A percentile compares a stretch with the other conserved stretches of the same genome.
Conservation (phyloP, 768 basidiomycete species). For the Hebeloma cylindrosporum region DNA sequence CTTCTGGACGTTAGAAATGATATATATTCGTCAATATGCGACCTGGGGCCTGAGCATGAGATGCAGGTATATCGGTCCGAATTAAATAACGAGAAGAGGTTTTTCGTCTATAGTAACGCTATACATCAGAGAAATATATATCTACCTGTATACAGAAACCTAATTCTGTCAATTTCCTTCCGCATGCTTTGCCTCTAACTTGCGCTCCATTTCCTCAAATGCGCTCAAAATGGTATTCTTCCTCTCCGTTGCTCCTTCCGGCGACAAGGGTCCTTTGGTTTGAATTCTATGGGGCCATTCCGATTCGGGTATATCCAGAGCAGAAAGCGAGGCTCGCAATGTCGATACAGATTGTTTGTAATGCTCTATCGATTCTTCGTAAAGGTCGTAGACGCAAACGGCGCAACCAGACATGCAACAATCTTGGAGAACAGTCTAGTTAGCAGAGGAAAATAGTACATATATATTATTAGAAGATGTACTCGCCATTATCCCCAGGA, state of each 20-base stretch:
- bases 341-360: slow-evolving; percentile 57
- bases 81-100: too few species aligned
- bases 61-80: too few species aligned
- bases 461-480: background rate
- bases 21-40: too few species aligned
- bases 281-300: slow-evolving; percentile 68
- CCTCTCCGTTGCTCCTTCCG: slow-evolving; percentile 16
- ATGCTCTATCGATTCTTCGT: slow-evolving; percentile 66
- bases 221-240: slow-evolving; percentile 51
- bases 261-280: slow-evolving; percentile 17
- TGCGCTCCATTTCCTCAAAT: slow-evolving; percentile 71
- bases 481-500: slow-evolving; percentile 67
- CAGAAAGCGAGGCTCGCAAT: slow-evolving; percentile 50
- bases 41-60: too few species aligned
- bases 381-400: slow-evolving; percentile 87
- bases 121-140: background rate
- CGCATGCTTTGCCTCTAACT: slow-evolving; percentile 40
- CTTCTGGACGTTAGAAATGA: too few species aligned
- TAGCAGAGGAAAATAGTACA: background rate
- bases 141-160: slow-evolving; percentile 1
- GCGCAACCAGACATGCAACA: slow-evolving; percentile 97
- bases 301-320: slow-evolving; percentile 47
- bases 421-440: slow-evolving; percentile 44
- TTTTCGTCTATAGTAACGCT: too few species aligned
- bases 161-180: slow-evolving; percentile 10